These are phyloP conservation scores for Ophiognomonia clavigignenti-juglandacearum DNA, from an alignment of 2,329 filamentous ascomycete genomes.

Conservation along the genomic window DNA sequence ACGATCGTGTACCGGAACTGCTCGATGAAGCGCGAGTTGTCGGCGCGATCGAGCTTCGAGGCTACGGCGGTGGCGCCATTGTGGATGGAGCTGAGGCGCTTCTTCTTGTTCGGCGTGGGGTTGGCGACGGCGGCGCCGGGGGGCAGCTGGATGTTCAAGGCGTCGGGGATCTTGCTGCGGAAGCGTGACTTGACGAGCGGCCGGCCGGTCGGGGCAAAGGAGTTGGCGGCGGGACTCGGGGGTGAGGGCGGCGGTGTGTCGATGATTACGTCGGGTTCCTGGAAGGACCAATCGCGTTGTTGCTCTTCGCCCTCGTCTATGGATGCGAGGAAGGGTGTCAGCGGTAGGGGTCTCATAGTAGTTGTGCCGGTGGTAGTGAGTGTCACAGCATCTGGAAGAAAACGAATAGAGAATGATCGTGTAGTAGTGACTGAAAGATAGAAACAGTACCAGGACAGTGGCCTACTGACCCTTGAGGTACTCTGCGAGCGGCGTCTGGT, in stretches of 20 bases:
- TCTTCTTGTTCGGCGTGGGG: conserved; percentile 31
- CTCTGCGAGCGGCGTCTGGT: conserved; percentile 81
- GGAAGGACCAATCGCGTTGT: conserved; percentile 42
- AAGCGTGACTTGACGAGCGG: conserved; percentile 51
- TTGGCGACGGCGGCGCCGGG: conserved; percentile 36
- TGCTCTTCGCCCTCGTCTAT: conserved; percentile 47
- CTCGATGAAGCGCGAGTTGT: conserved; percentile 83
- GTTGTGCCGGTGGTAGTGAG: not conserved
- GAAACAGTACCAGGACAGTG: conserved; percentile 2
- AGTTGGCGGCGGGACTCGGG: conserved; percentile 35
- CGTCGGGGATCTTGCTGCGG: conserved; percentile 40
- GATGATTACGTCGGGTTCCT: conserved; percentile 31
- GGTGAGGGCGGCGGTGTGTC: conserved; percentile 39
- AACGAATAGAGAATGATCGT: not conserved
- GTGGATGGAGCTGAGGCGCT: conserved; percentile 15
- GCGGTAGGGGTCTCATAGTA: conserved; percentile 15
- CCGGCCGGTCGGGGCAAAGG: conserved; percentile 53
- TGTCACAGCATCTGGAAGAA: not conserved
- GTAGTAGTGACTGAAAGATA: not conserved
- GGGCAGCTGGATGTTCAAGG: conserved; percentile 38
- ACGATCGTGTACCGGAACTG: conserved; percentile 92
- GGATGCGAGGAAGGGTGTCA: conserved; percentile 17
- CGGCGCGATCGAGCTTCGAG: conserved; percentile 66
- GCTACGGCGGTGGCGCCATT: conserved; percentile 55
- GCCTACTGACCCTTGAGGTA: conserved; percentile 75